Evolutionary conservation across 2,329 filamentous ascomycete genomes (phyloP), one percentile per base, ranked within the genome.

Genomic region (Neoascochyta sp.): DNA sequence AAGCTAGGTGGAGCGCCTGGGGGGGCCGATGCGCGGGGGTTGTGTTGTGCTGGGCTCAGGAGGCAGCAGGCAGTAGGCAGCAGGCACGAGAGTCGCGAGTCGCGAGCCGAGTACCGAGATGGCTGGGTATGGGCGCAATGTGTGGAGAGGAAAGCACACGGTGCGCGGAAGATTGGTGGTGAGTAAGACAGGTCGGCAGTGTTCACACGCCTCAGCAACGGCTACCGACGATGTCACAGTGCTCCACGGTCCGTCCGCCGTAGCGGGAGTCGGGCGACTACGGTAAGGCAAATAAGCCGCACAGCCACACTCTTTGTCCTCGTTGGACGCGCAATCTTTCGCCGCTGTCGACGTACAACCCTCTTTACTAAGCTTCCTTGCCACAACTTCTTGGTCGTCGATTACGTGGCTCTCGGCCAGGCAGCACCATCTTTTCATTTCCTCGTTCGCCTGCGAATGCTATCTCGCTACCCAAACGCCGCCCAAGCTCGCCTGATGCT

Each of bases 361-460:
- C 9, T 30, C 19, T n/a, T n/a, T n/a, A 29, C 34, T 23, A 27
- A 29, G 26, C 20, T 32, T 9, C 25, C 32, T 22, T 22, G 12
- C 19, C 12, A 2, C n/a, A 15, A 12, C 10, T 13, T 11, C 10
- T 12, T 9, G n/a, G 41, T 18, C 30, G 21, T 29, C 22, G 18
- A 36, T 44, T 47, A 46, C 47, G 49, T 44, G 45, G 43, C 47
- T 39, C 37, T 37, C 27, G 19, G n/a, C 37, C 32, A 39, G 32
- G 32, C 41, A 42, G 21, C 40, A 41, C 27, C 31, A 24, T 18
- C 26, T 30, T 4, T 34, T 27, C 35, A 32, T 22, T 41, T 50
- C 34, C 29, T 40, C 30, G 31, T 44, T 46, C 32, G 22, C 16
- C 27, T 37, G 36, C 32, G 29, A 32, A 34, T 25, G 31, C 31